These are phyloP conservation scores for Colletotrichum horii DNA, from an alignment of 2,329 filamentous ascomycete genomes.

Conservation along the genomic window DNA sequence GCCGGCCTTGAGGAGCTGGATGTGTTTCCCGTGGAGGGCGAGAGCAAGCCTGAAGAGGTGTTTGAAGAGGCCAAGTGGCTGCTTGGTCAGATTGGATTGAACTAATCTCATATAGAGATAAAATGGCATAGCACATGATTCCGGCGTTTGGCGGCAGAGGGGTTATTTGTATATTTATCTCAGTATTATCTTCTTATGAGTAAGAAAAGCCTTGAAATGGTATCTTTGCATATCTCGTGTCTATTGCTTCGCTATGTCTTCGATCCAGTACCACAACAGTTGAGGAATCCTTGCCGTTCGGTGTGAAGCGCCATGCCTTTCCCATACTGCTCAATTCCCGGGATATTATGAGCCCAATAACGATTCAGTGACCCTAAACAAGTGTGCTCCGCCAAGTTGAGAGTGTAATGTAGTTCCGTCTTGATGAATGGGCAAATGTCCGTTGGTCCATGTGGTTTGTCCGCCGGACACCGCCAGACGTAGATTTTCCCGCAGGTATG, in stretches of 20 bases:
- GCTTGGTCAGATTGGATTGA: slow-evolving; percentile 5
- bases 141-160: not conserved
- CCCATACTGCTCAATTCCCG: not conserved
- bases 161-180: not conserved
- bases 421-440: not conserved
- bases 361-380: not conserved
- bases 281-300: not conserved
- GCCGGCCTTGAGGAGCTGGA: slow-evolving; percentile 34
- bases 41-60: slow-evolving; percentile 13
- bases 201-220: not conserved
- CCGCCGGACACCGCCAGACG: not conserved
- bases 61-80: slow-evolving; percentile 25
- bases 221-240: not conserved
- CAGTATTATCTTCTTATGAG: not conserved
- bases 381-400: not conserved
- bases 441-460: not conserved
- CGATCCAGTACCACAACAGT: not conserved
- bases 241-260: not conserved
- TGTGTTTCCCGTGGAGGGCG: slow-evolving; percentile 35
- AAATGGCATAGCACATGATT: not conserved
- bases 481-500: not conserved
- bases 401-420: not conserved
- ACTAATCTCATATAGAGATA: not conserved
- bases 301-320: not conserved
- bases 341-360: not conserved